Base-by-base conservation (phyloP, 192 early-diverging fungal species). In the Coemansia sp. region DNA sequence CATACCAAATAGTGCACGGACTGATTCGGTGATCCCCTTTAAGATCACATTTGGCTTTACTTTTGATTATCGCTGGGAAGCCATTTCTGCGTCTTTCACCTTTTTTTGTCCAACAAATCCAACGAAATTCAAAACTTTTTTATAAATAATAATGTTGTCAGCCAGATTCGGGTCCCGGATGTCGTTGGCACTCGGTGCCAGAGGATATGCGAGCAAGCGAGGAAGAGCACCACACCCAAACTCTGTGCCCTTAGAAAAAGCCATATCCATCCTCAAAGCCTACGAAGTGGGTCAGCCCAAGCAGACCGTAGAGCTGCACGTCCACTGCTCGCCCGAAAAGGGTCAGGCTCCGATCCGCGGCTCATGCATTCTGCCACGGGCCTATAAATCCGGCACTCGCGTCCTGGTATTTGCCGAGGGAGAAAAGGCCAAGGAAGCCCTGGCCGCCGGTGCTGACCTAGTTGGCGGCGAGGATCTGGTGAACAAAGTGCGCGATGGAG, bases 381-480 rank as follows among this genome's bases (percentile, higher is more conserved):
- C 88, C n/a, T 82, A 87, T 65, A 82, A 85, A 46, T 83, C 85
- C 8, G 73, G 51, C 33, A 65, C 85, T 11, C 64, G 37, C 5
- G 85, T 95, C 35, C 73, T 95, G 29, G 94, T 95, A 33, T 97
- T 97, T 78, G 93, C 95, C n/a, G 91, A 88, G 71, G 95, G 93
- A 36, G 86, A 86, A 34, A 84, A 87, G 66, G 96, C 93, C 6
- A 90, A 94, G 45, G 90, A 90, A 68, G 96, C 95, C 0, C 79
- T 77, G 40, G 85, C 74, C 33, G 87, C 94, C 0, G 96, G 96
- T 2, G 95, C 95, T 0, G 82, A 89, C 39, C 79, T 87, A 68
- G 94, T 98, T 3, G 96, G 96, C 34, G 94, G 88, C 3, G 88
- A 90, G 48, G 96, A 98, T 62, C 77, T 98, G 67, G 86, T 98